Conservation (phyloP, 345 rosid genomes). For the Trapa bicornis region DNA sequence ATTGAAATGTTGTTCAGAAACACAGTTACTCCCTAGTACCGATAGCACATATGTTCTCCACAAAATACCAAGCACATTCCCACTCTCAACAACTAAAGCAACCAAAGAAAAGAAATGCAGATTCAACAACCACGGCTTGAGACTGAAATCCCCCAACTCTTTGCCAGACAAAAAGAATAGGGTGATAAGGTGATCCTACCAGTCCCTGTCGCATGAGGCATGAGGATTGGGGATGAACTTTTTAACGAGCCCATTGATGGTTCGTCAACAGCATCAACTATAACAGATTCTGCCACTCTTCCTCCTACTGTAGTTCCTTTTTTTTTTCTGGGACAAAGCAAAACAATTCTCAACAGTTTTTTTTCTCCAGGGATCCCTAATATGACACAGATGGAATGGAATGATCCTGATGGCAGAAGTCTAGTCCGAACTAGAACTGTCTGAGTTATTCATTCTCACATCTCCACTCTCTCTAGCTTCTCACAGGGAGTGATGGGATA, state of each 20-base stretch:
- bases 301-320: too few relatives aligned
- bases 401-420: neutral
- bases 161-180: neutral
- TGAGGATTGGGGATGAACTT: neutral
- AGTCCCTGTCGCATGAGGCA: neutral
- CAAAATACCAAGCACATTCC: neutral
- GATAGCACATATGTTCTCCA: neutral
- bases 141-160: neutral
- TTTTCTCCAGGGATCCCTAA: neutral
- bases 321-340: too few relatives aligned
- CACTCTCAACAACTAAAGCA: neutral
- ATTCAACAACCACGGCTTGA: neutral
- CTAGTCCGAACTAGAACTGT: neutral
- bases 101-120: neutral
- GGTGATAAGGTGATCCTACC: neutral
- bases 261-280: neutral
- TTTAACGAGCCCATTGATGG: neutral
- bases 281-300: neutral
- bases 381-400: neutral
- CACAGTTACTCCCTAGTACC: neutral
- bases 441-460: neutral
- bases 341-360: neutral
- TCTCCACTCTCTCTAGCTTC: constrained; percentile 17
- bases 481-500: constrained; percentile 56
- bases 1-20: neutral